phyloP scores from a whole-genome alignment of 2,329 filamentous ascomycete species.

The Bisporella sp. region DNA sequence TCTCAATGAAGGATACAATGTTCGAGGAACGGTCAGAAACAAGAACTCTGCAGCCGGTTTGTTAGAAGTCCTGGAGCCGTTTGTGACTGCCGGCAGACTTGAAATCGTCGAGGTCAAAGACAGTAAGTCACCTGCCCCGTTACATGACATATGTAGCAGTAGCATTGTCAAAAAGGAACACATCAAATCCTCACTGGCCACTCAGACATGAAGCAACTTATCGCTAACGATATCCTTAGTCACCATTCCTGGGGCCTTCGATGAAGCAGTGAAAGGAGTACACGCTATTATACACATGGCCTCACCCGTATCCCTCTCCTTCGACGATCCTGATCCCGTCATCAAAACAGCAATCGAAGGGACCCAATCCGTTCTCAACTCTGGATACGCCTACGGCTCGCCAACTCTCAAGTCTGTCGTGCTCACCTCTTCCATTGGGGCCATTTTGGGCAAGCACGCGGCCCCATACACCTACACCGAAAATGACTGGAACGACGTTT shows the following conservation, averaged over 20 bases:
- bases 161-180: neutral
- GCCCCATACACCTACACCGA: slow-evolving; percentile 20
- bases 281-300: slow-evolving; percentile 26
- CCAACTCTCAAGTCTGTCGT: slow-evolving; percentile 34
- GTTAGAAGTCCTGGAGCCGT: slow-evolving; percentile 12
- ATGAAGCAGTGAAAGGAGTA: slow-evolving; percentile 21
- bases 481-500: slow-evolving; percentile 19
- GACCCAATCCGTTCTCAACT: slow-evolving; percentile 21
- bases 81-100: no score
- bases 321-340: slow-evolving; percentile 24
- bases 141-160: neutral
- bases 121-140: neutral
- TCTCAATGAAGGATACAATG: slow-evolving; percentile 23
- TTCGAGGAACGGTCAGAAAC: slow-evolving; percentile 25
- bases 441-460: slow-evolving; percentile 18
- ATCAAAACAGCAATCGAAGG: slow-evolving; percentile 22
- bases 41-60: slow-evolving; percentile 12
- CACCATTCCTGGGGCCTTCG: slow-evolving; percentile 21
- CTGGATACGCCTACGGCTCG: slow-evolving; percentile 24
- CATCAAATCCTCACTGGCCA: no score
- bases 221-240: no score
- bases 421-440: slow-evolving; percentile 29
- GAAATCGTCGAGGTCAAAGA: no score
- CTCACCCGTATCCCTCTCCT: slow-evolving; percentile 24
- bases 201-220: no score